These are phyloP conservation scores for Reutealis trisperma DNA, from an alignment of 345 rosid species.

Conservation along the genomic window DNA sequence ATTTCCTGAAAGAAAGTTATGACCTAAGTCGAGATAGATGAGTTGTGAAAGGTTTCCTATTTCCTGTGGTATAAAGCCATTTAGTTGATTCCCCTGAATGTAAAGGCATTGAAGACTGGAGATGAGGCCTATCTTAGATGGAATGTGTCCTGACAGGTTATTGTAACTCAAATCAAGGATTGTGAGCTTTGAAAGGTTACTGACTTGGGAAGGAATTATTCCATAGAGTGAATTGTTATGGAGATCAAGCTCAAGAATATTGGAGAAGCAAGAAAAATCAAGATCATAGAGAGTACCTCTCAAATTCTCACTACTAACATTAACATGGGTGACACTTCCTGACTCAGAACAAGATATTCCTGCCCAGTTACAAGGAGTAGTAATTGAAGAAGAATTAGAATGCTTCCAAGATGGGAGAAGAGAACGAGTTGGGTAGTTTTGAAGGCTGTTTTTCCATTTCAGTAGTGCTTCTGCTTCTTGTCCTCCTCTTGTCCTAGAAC, in stretches of 20 bases:
- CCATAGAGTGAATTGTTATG: slow-evolving; percentile 4
- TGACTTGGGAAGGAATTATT: neutral
- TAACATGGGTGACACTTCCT: neutral
- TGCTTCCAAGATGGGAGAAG: neutral
- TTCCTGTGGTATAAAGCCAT: neutral
- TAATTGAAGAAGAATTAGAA: neutral
- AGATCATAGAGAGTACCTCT: slow-evolving; percentile 11
- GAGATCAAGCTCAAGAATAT: neutral
- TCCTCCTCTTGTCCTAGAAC: neutral
- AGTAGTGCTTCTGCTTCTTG: slow-evolving; percentile 3
- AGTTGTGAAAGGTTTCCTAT: neutral
- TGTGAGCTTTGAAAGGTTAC: slow-evolving; percentile 8
- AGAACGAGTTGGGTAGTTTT: neutral
- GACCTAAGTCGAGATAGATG: neutral
- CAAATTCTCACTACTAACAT: neutral
- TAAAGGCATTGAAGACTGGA: neutral
- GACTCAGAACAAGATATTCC: neutral
- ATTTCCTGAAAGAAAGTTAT: neutral
- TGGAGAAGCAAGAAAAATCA: slow-evolving; percentile 13
- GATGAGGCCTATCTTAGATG: neutral
- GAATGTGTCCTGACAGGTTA: neutral
- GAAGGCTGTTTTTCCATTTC: neutral
- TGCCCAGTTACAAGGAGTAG: neutral
- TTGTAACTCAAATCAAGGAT: neutral
- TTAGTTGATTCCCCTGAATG: neutral